Evolutionary conservation across 306 rosid genomes (phyloP).

Genomic region (Prosopis cineraria): DNA sequence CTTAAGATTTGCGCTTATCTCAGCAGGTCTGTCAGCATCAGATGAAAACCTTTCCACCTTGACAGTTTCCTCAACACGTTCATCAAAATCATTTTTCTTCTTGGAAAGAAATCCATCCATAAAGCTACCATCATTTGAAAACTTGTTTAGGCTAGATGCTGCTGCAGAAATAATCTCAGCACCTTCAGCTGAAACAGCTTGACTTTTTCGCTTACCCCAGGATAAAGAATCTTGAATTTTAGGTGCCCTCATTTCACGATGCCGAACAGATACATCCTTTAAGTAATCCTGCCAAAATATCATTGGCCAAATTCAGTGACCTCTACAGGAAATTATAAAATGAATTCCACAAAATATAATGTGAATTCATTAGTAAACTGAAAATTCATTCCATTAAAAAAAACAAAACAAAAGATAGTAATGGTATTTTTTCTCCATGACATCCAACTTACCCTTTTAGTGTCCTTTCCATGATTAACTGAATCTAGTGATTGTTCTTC

Average conservation of each 20-base stretch:
- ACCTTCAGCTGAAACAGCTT: conserved; percentile 44
- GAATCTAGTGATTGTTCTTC: conserved; percentile 50
- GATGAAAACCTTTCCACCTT: conserved; percentile 36
- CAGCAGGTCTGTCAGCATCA: conserved; percentile 40
- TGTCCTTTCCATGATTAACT: conserved; percentile 42
- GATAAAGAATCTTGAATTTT: conserved; percentile 70
- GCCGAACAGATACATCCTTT: conserved; percentile 58
- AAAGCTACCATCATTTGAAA: conserved; percentile 76
- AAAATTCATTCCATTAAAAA: conserved; percentile 11
- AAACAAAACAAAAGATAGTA: neutral
- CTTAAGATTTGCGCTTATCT: conserved; percentile 29
- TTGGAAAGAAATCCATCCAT: conserved; percentile 46
- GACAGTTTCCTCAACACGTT: conserved; percentile 42
- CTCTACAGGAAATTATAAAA: neutral
- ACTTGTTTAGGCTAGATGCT: conserved; percentile 72
- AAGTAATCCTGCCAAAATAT: conserved; percentile 50
- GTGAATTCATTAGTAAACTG: conserved; percentile 14
- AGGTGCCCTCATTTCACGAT: conserved; percentile 75
- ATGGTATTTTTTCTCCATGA: conserved; percentile 5
- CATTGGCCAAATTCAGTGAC: conserved; percentile 28
- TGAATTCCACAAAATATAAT: conserved; percentile 15
- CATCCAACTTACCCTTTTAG: conserved; percentile 63
- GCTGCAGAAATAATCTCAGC: conserved; percentile 67
- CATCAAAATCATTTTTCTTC: conserved; percentile 41
- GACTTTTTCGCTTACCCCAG: conserved; percentile 72